Evolutionary conservation across 495 filamentous ascomycete genomes (phyloP).

Genomic region (Podospora tetraspora): DNA sequence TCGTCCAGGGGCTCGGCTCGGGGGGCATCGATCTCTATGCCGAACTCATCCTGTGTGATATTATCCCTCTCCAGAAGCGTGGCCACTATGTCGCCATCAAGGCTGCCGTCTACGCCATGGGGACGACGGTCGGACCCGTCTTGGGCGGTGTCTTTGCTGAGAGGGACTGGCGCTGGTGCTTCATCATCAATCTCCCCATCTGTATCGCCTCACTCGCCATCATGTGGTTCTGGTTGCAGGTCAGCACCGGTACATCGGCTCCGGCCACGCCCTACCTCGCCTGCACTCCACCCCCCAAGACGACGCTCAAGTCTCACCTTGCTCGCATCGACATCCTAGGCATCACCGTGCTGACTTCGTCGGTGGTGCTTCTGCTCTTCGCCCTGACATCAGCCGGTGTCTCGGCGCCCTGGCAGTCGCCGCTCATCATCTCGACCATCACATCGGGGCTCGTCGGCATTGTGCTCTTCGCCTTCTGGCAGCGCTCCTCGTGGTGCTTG

Average conservation of each 20-base stretch:
- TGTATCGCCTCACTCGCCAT: conserved; percentile 22
- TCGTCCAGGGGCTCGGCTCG: conserved; percentile 74
- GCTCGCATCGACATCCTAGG: conserved; percentile 28
- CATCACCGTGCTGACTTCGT: conserved; percentile 26
- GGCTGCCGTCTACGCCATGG: conserved; percentile 67
- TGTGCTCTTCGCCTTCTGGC: conserved; percentile 23
- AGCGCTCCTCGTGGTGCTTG: conserved; percentile 23
- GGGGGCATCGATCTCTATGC: conserved; percentile 57
- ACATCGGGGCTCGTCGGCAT: conserved; percentile 23
- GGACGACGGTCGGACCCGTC: conserved; percentile 66
- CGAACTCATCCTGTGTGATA: conserved; percentile 53
- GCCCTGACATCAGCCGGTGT: conserved; percentile 30
- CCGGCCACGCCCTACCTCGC: background rate
- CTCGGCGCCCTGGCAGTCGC: conserved; percentile 22
- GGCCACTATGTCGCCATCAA: conserved; percentile 54
- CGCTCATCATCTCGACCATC: conserved; percentile 18
- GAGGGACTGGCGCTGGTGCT: conserved; percentile 28
- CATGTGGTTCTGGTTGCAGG: conserved; percentile 29
- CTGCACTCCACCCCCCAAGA: conserved; percentile 1
- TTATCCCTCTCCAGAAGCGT: conserved; percentile 65
- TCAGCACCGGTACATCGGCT: conserved; percentile 16
- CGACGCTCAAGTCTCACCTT: conserved; percentile 8
- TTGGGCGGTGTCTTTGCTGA: conserved; percentile 70
- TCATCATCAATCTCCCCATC: conserved; percentile 28
- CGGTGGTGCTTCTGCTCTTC: conserved; percentile 31